phyloP scores from a whole-genome alignment of 2,329 filamentous ascomycete genomes.

The Stachybotrys elegans region DNA sequence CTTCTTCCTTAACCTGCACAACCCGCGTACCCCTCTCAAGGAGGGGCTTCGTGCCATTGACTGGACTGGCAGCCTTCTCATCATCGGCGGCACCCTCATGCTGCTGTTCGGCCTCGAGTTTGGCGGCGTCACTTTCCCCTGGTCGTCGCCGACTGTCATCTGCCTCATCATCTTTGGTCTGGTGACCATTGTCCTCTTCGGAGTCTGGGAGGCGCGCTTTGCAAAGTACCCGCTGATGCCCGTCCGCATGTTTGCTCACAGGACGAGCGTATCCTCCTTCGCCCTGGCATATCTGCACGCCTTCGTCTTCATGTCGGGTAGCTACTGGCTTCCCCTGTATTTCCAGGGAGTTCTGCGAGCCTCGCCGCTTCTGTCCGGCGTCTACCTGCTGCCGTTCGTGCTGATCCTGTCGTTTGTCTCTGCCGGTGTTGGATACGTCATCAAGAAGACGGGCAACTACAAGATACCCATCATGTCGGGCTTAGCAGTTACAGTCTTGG shows the following conservation, averaged over 20 bases:
- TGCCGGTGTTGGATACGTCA: slow-evolving; percentile 48
- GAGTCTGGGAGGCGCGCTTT: slow-evolving; percentile 66
- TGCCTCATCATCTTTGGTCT: slow-evolving; percentile 73
- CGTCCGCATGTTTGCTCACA: slow-evolving; percentile 60
- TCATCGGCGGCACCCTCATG: slow-evolving; percentile 79
- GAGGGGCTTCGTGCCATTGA: slow-evolving; percentile 60
- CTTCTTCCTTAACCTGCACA: slow-evolving; percentile 64
- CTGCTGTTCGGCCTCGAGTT: slow-evolving; percentile 81
- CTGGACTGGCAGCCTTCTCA: slow-evolving; percentile 49
- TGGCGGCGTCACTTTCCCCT: slow-evolving; percentile 70
- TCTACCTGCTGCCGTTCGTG: slow-evolving; percentile 69
- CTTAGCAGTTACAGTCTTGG: slow-evolving; percentile 55
- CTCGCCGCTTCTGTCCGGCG: slow-evolving; percentile 64
- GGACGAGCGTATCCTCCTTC: slow-evolving; percentile 62
- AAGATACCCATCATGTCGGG: slow-evolving; percentile 55
- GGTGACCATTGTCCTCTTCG: slow-evolving; percentile 59
- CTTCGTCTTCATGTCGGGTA: slow-evolving; percentile 69
- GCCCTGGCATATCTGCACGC: slow-evolving; percentile 67
- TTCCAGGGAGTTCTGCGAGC: slow-evolving; percentile 72
- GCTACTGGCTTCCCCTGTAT: slow-evolving; percentile 81
- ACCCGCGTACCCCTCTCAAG: slow-evolving; percentile 57
- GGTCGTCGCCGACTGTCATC: slow-evolving; percentile 69
- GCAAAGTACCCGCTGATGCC: slow-evolving; percentile 78
- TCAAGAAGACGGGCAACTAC: slow-evolving; percentile 63
- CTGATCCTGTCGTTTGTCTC: slow-evolving; percentile 62